Evolutionary conservation across 108 stramenopile species (phyloP), one percentile per base, ranked within the genome.

Genomic region (Cyclostephanos invisitatus): DNA sequence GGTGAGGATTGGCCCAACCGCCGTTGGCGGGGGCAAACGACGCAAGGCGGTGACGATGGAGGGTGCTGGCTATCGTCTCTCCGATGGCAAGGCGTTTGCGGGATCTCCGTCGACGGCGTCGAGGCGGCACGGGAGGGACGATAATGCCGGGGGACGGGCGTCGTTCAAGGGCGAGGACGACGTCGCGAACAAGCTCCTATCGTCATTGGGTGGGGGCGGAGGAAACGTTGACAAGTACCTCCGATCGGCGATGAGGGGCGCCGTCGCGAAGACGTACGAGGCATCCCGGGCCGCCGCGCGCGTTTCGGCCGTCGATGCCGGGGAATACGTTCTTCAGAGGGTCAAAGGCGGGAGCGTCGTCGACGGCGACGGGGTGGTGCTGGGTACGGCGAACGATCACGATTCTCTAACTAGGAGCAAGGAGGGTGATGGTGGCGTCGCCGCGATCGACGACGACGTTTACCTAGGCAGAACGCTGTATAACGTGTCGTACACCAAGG

Each of bases 221-320:
- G 87, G 87, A 0, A 86, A 90, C 46, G 79, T 84, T 28, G 84
- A 75, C 25, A 78, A 72, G 27, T 78, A 93, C 11, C 68, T 96
- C 44, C 78, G 91, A 32, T 70, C 64, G 37, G 90, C 90, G 59
- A 92, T 93, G 91, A 87, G 81, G 69, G 86, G 88, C 57, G 91
- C 92, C 27, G 89, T 96, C 0, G 49, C 68, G n/a, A 84, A 87
- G 59, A 75, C 84, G 22, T 96, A 92, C 67, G 92, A 96, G 71
- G 88, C 80, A 32, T 89, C 84, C 24, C 72, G 78, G 11, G 89
- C 95, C 35, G 75, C 75, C 63, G 85, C 85, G 32, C 73, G 92
- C 10, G 68, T 93, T 18, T 73, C 88, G 12, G 90, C 95, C 40
- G 85, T 93, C 32, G 75, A 86, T 66, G 64, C 78, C 37, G 57